Evolutionary conservation across 2,329 filamentous ascomycete genomes (phyloP).

Genomic region (Cadophora luteo-olivacea): DNA sequence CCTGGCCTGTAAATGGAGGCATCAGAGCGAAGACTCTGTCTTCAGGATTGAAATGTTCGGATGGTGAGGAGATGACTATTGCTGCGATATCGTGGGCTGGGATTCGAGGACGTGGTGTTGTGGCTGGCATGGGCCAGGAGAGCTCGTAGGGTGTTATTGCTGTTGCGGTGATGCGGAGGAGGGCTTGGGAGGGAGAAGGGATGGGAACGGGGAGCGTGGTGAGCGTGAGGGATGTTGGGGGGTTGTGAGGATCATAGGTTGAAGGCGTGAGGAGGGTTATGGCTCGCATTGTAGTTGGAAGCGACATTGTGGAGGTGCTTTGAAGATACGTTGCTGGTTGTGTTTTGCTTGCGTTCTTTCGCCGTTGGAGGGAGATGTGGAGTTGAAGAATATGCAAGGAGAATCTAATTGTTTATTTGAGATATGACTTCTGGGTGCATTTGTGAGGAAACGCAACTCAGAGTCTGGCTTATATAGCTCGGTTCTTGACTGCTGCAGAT

Average conservation of each 20-base stretch:
- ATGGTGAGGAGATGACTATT: conserved; percentile 20
- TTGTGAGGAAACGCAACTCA: too few species aligned
- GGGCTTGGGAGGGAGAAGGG: conserved; percentile 19
- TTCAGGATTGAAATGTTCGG: conserved; percentile 8
- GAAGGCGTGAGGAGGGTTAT: conserved; percentile 19
- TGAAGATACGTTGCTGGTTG: background rate
- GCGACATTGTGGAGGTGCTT: background rate
- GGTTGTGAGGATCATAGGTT: conserved; percentile 19
- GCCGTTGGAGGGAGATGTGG: too few species aligned
- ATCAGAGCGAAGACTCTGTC: conserved; percentile 25
- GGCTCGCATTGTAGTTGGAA: conserved; percentile 21
- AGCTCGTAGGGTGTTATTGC: conserved; percentile 30
- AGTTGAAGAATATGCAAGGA: too few species aligned
- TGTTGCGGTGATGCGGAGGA: conserved; percentile 25
- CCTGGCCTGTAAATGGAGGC: conserved; percentile 19
- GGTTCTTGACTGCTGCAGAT: too few species aligned
- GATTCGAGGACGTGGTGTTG: conserved; percentile 16
- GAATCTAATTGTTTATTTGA: background rate
- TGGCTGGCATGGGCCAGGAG: conserved; percentile 20
- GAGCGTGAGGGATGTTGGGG: conserved; percentile 8
- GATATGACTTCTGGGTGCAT: too few species aligned
- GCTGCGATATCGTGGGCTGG: conserved; percentile 27
- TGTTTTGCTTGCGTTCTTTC: background rate
- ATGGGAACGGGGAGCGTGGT: conserved; percentile 2
- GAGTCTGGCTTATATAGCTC: too few species aligned